phyloP scores from a whole-genome alignment of 352 stramenopile species.

The Plasmopara viticola region DNA sequence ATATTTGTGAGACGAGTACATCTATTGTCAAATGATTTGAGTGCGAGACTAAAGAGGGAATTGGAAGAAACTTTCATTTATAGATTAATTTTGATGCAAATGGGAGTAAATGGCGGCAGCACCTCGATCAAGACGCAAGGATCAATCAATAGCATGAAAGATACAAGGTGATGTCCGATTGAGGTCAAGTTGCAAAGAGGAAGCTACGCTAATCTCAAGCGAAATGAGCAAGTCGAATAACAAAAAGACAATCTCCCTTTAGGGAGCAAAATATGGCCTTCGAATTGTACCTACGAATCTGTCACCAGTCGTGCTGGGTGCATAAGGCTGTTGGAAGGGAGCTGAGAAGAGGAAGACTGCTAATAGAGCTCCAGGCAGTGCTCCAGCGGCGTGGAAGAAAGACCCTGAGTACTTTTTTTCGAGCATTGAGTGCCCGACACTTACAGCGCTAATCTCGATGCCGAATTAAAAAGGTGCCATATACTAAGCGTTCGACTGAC shows the following conservation, averaged over 20 bases:
- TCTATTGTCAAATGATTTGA: neutral
- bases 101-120: too few relatives aligned
- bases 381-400: neutral
- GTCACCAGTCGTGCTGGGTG: neutral
- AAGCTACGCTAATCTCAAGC: neutral
- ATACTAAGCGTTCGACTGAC: too few relatives aligned
- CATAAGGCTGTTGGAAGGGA: neutral
- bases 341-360: neutral
- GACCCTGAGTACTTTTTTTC: neutral
- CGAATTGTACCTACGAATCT: neutral
- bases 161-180: neutral
- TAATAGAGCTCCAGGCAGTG: neutral
- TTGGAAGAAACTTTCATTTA: too few relatives aligned
- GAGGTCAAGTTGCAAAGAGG: neutral
- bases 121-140: too few relatives aligned
- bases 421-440: too few relatives aligned
- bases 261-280: constrained; percentile 1
- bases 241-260: neutral
- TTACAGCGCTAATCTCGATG: too few relatives aligned
- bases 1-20: too few relatives aligned
- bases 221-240: neutral
- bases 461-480: too few relatives aligned
- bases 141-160: neutral
- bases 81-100: too few relatives aligned
- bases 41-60: neutral